Conservation (phyloP, 306 rosid species). For the Clitoria ternatea region DNA sequence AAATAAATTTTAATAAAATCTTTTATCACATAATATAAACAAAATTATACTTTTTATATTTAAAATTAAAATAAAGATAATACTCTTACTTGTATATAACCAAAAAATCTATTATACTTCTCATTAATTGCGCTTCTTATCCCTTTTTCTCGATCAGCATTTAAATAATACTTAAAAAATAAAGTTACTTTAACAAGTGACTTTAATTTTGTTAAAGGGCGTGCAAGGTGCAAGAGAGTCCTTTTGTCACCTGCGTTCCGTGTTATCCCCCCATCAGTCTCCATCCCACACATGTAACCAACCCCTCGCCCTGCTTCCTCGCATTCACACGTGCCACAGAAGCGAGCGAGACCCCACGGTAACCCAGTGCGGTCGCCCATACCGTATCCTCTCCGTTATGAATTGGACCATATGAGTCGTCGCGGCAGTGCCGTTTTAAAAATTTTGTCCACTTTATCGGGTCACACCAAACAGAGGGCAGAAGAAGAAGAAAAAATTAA, state of each 20-base stretch:
- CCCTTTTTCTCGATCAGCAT: too few species aligned
- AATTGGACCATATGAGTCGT: not conserved
- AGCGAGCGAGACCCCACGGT: not conserved
- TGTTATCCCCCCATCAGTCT: not conserved
- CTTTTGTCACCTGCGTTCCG: not conserved
- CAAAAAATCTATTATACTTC: too few species aligned
- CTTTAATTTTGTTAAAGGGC: not conserved
- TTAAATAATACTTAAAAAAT: not conserved
- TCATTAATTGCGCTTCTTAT: too few species aligned
- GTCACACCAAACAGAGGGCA: slow-evolving; percentile 22
- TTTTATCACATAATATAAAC: too few species aligned
- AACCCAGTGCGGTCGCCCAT: slow-evolving; percentile 25
- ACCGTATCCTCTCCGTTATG: not conserved
- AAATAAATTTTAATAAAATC: too few species aligned
- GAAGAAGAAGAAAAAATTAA: slow-evolving; percentile 29
- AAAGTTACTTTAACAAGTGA: not conserved
- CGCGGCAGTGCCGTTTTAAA: not conserved
- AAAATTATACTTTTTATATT: too few species aligned
- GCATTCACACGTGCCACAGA: not conserved
- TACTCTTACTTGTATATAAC: too few species aligned
- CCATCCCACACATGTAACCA: not conserved
- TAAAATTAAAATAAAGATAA: too few species aligned
- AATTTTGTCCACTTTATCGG: slow-evolving; percentile 12
- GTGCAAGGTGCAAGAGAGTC: not conserved
- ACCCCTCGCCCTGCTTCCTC: not conserved